phyloP scores from a whole-genome alignment of 1,284 basidiomycete genomes.

The Thecaphora frezii region DNA sequence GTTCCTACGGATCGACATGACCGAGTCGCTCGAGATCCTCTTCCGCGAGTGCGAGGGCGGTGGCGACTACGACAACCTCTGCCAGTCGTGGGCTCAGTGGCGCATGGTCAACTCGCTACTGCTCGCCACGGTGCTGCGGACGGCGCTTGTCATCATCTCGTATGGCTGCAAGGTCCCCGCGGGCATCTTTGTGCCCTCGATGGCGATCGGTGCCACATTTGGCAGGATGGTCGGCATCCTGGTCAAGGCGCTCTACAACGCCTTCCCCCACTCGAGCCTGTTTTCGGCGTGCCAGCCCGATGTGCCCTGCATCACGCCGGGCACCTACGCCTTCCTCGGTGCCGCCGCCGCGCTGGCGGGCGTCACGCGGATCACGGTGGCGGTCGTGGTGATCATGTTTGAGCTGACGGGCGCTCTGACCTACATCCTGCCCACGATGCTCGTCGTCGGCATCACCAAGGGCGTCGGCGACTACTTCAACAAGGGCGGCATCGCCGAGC shows the following conservation, averaged over 20 bases:
- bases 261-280: conserved; percentile 74
- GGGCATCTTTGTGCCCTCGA: conserved; percentile 94
- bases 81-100: conserved; percentile 96
- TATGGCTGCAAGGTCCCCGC: conserved; percentile 97
- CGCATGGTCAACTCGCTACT: conserved; percentile 88
- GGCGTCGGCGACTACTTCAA: conserved; percentile 95
- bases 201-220: conserved; percentile 94
- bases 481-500: conserved; percentile 90
- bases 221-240: conserved; percentile 83
- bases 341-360: conserved; percentile 62
- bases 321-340: conserved; percentile 65
- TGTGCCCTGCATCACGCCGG: conserved; percentile 94
- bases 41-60: conserved; percentile 96
- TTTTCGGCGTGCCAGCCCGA: conserved; percentile 89
- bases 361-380: conserved; percentile 93
- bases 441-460: conserved; percentile 92
- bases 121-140: conserved; percentile 85
- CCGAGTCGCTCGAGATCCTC: conserved; percentile 90
- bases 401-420: conserved; percentile 97
- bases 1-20: conserved; percentile 97
- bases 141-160: conserved; percentile 82
- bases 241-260: conserved; percentile 86
- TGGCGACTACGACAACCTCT: conserved; percentile 86
- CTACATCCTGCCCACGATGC: conserved; percentile 98
- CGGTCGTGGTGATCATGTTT: conserved; percentile 99